phyloP scores from a whole-genome alignment of 108 stramenopile genomes.

The Skeletonema tropicum region DNA sequence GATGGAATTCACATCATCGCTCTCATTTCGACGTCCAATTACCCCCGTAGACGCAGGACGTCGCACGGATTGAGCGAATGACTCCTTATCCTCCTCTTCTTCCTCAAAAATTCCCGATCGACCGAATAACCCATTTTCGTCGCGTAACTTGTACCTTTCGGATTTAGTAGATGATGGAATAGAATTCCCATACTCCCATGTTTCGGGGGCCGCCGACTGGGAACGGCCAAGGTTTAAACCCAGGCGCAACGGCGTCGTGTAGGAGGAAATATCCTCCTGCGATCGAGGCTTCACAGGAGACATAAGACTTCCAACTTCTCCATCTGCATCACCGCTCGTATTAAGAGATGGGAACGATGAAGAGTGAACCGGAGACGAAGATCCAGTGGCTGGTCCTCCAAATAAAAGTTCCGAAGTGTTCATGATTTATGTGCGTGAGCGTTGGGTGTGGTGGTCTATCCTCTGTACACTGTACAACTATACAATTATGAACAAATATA shows the following conservation, averaged over 20 bases:
- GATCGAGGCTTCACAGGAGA: constrained; percentile 1
- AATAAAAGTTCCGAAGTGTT: not conserved
- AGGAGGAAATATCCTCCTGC: not conserved
- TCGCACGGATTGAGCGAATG: constrained; percentile 33
- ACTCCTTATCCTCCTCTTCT: constrained; percentile 38
- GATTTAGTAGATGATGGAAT: constrained; percentile 51
- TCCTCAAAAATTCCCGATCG: constrained; percentile 26
- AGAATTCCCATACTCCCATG: constrained; percentile 31
- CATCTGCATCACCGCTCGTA: not conserved
- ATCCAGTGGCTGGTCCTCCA: not conserved
- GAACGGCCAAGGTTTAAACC: constrained; percentile 60
- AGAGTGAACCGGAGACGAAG: not conserved
- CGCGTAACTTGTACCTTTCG: not conserved
- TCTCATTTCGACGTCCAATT: constrained; percentile 37
- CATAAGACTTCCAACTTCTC: not conserved
- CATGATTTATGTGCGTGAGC: not conserved
- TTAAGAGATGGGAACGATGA: not conserved
- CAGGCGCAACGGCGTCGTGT: constrained; percentile 17
- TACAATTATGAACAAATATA: constrained; percentile 1
- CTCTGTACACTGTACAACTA: not conserved
- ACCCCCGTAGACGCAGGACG: constrained; percentile 75
- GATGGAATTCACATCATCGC: constrained; percentile 48
- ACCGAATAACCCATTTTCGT: constrained; percentile 22
- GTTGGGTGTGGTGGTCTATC: not conserved
- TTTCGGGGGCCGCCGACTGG: constrained; percentile 56